Conservation (phyloP, 345 rosid genomes). For the Punica granatum region DNA sequence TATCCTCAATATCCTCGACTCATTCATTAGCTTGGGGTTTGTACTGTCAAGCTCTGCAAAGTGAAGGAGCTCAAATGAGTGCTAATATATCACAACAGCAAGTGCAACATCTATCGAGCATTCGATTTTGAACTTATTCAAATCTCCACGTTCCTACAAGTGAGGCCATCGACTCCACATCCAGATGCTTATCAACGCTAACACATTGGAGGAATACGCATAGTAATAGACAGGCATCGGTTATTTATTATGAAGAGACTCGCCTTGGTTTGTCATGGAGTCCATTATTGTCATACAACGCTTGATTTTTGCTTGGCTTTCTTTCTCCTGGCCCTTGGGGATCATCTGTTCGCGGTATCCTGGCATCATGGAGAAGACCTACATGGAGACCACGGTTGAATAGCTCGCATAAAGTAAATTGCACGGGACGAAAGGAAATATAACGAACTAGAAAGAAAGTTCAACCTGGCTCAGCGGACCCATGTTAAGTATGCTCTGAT, state of each 20-base stretch:
- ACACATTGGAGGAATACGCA: not conserved
- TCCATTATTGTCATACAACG: slow-evolving; percentile 96
- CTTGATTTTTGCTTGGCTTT: slow-evolving; percentile 88
- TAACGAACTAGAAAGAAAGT: slow-evolving; percentile 6
- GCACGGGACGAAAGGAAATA: no score
- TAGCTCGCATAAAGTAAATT: not conserved
- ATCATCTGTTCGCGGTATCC: slow-evolving; percentile 77
- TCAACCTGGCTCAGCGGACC: slow-evolving; percentile 88
- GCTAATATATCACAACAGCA: not conserved
- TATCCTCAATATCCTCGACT: slow-evolving; percentile 65
- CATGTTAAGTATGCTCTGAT: slow-evolving; percentile 78
- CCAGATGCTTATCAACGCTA: not conserved
- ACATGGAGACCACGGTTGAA: slow-evolving; percentile 9
- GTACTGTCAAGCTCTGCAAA: slow-evolving; percentile 71
- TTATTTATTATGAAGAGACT: slow-evolving; percentile 8
- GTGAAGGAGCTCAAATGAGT: not conserved
- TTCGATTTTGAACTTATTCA: not conserved
- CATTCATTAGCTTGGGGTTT: slow-evolving; percentile 71
- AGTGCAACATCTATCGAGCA: not conserved
- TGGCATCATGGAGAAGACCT: slow-evolving; percentile 87
- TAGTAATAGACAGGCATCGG: not conserved
- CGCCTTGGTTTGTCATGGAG: slow-evolving; percentile 86
- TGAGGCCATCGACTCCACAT: not conserved
- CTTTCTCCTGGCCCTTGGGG: slow-evolving; percentile 93
- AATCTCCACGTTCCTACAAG: not conserved